Evolutionary conservation across 2,329 filamentous ascomycete species (phyloP).

Genomic region (Sporothrix pseudoabietina): DNA sequence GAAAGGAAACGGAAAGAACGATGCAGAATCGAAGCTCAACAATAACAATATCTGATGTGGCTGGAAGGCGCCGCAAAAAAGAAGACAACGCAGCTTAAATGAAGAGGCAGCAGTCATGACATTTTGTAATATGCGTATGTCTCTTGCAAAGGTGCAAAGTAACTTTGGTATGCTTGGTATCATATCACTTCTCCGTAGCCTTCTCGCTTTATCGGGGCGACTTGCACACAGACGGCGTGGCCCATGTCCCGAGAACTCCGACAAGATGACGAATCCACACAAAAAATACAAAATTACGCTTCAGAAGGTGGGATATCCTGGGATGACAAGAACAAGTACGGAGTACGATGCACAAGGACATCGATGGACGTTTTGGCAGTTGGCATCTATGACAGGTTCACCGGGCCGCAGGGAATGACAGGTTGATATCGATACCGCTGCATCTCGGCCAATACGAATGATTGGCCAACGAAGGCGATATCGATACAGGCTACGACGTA

Average conservation of each 20-base stretch:
- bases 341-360: not conserved
- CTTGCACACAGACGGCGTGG: not conserved
- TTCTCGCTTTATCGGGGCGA: not conserved
- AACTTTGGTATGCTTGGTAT: not conserved
- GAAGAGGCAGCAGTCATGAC: not conserved
- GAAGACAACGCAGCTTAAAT: not conserved
- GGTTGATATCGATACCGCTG: not conserved
- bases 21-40: slow-evolving; percentile 4
- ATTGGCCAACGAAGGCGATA: not conserved
- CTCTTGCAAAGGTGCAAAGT: not conserved
- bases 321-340: not conserved
- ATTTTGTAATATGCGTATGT: not conserved
- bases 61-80: not conserved
- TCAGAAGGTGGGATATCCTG: not conserved
- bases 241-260: slow-evolving; percentile 15
- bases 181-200: not conserved
- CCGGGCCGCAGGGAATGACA: not conserved
- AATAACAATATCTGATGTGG: not conserved
- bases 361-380: not conserved
- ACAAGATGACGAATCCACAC: slow-evolving; percentile 1
- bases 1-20: slow-evolving; percentile 2
- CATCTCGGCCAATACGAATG: not conserved
- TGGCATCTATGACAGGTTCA: not conserved
- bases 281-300: not conserved
- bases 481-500: not conserved